Conservation (phyloP, 441 rosid genomes). For the Populus hybrid region DNA sequence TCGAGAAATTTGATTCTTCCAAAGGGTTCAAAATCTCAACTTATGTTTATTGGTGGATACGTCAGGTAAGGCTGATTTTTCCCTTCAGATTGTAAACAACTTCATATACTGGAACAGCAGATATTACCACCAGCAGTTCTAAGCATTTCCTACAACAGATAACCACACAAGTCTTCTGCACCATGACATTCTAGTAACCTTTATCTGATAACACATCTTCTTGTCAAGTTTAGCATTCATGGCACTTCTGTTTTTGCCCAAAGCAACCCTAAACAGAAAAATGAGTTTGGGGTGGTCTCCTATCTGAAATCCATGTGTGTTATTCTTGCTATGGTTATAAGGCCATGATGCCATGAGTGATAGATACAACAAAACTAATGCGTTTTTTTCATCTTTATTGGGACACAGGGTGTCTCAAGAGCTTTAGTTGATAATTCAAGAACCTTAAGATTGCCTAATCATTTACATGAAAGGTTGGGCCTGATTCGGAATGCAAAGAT, state of each 20-base stretch:
- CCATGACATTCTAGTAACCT: not conserved
- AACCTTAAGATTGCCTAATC: slow-evolving; percentile 78
- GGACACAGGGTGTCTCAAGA: slow-evolving; percentile 75
- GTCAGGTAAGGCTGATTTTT: slow-evolving; percentile 59
- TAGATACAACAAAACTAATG: slow-evolving; percentile 4
- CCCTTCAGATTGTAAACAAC: not conserved
- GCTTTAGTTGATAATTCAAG: slow-evolving; percentile 79
- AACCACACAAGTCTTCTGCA: not conserved
- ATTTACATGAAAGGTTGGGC: slow-evolving; percentile 85
- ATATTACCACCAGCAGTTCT: not conserved
- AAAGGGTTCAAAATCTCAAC: slow-evolving; percentile 93
- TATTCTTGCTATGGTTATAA: not conserved
- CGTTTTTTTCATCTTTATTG: slow-evolving; percentile 1
- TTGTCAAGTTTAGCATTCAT: not conserved
- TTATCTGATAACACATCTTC: not conserved
- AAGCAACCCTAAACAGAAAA: not conserved
- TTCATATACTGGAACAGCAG: not conserved
- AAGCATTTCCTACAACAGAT: not conserved
- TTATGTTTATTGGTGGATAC: slow-evolving; percentile 99
- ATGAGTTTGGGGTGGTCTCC: not conserved
- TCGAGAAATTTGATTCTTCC: slow-evolving; percentile 91
- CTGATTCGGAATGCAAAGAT: slow-evolving; percentile 79
- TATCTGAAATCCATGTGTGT: not conserved
- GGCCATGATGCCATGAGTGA: not conserved
- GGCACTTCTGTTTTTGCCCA: not conserved